Base-by-base conservation (phyloP, 768 basidiomycete species). In the Suillus bovinus region DNA sequence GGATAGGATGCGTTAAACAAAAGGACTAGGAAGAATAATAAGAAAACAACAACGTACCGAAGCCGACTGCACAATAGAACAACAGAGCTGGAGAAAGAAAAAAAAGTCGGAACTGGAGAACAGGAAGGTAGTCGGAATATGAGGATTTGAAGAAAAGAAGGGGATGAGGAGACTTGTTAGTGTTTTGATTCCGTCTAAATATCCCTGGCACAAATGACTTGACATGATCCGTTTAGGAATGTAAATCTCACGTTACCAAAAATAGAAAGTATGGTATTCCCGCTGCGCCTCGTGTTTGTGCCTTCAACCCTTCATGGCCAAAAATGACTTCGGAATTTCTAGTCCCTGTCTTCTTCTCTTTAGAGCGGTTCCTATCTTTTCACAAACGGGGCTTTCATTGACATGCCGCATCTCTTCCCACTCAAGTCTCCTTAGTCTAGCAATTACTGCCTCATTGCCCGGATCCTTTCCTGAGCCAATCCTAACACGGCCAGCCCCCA, bases 21-120 rank as follows among this genome's bases (percentile, higher is more conserved):
- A 59, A 54, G 55, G 27, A 33, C 17, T 5, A 8, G 1, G 59
- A 53, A 61, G 60, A 47, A 47, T 24, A 29, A 29, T 50, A 50
- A 17, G 14, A 27, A 22, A 44, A 16, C 11, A 22, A 20, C 17
- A 7, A 47, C 47, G 16, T 47, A 47, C 47, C 20, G 44, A 59
- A 68, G 71, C 68, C 68, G 66, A 70, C 58, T 70, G 75, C 75
- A 74, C 74, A 74, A 74, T 68, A 66, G 67, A 70, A 62, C 76
- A 72, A 76, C 66, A 71, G 54, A 59, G 74, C 63, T 52, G 66
- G 62, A 41, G 62, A 64, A 65, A 59, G 61, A 70, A 74, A 74
- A 66, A 79, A 68, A 69, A 75, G 79, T 77, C 77, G 76, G 77
- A 70, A 73, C 70, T 74, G 71, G 74, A 76, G 76, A 70, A 71